Percentiles rank a stretch among this genome's conserved stretches.
phyloP scores from a whole-genome alignment of 1,139 yeast genomes.

The Nakaseomyces kungkrabaensis region DNA sequence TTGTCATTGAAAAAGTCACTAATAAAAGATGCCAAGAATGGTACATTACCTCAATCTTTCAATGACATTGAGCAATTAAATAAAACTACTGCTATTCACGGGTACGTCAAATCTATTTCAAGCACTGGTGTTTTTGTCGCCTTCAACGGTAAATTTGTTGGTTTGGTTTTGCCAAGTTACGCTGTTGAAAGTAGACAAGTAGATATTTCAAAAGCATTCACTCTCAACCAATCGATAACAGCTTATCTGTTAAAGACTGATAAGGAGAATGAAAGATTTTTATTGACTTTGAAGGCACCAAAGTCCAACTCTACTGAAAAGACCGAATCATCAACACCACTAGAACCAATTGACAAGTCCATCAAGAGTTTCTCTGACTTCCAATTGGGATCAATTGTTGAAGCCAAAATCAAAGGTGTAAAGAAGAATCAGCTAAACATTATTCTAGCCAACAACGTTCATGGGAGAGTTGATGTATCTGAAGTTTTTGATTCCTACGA shows the following conservation, averaged over 20 bases:
- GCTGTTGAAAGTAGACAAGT: constrained; percentile 48
- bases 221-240: constrained; percentile 54
- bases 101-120: constrained; percentile 71
- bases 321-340: constrained; percentile 11
- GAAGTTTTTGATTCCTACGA: constrained; percentile 49
- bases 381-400: constrained; percentile 50
- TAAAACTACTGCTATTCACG: constrained; percentile 39
- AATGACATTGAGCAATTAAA: constrained; percentile 49
- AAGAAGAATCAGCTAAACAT: constrained; percentile 72
- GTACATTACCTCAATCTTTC: constrained; percentile 47
- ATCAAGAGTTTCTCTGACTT: constrained; percentile 43
- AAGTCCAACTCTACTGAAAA: constrained; percentile 8
- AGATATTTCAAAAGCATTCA: constrained; percentile 48
- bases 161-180: constrained; percentile 71
- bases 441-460: constrained; percentile 64
- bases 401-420: constrained; percentile 51
- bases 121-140: constrained; percentile 73
- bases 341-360: constrained; percentile 53
- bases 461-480: constrained; percentile 72
- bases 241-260: constrained; percentile 58
- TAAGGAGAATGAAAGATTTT: constrained; percentile 59
- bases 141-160: constrained; percentile 73
- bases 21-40: constrained; percentile 50
- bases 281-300: constrained; percentile 45
- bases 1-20: constrained; percentile 59